Evolutionary conservation across 139 green algal genomes (phyloP).

Genomic region (Chlamydomonas sphaeroides): DNA sequence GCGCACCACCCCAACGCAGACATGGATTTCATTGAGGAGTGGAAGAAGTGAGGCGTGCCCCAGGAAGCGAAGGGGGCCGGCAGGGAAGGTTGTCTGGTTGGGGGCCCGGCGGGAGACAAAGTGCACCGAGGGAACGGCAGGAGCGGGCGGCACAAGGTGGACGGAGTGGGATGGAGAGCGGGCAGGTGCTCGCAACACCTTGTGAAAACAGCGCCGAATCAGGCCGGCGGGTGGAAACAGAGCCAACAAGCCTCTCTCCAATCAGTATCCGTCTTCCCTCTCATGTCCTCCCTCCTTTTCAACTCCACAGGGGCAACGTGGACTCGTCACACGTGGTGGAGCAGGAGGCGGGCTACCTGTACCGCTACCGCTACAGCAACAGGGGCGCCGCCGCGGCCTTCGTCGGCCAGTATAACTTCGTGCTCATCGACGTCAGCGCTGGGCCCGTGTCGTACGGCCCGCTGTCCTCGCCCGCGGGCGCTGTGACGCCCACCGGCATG

Average conservation of each 20-base stretch:
- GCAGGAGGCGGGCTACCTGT: slow-evolving; percentile 52
- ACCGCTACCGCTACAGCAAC: slow-evolving; percentile 49
- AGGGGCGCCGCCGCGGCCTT: slow-evolving; percentile 21
- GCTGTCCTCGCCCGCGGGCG: slow-evolving; percentile 28
- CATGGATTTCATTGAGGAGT: slow-evolving; percentile 20
- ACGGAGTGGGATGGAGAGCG: no score
- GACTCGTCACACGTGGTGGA: slow-evolving; percentile 20
- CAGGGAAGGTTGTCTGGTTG: no score
- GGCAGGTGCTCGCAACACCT: no score
- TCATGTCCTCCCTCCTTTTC: neutral
- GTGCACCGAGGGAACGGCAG: no score
- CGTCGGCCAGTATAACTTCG: slow-evolving; percentile 42
- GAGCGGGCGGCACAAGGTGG: no score
- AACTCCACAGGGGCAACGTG: neutral
- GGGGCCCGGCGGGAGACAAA: no score
- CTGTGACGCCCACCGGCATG: slow-evolving; percentile 37
- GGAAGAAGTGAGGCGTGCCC: slow-evolving; percentile 18
- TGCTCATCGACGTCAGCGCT: slow-evolving; percentile 47
- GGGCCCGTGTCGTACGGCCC: slow-evolving; percentile 49
- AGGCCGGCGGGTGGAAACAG: no score
- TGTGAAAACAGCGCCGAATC: no score
- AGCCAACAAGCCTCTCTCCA: no score
- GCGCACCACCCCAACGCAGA: neutral
- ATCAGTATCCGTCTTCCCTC: no score
- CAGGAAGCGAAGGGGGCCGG: no score